A percentile compares a stretch with the other conserved stretches of the same genome.
Conservation (phyloP, 352 stramenopile species). For the Phytophthora sansomeana region DNA sequence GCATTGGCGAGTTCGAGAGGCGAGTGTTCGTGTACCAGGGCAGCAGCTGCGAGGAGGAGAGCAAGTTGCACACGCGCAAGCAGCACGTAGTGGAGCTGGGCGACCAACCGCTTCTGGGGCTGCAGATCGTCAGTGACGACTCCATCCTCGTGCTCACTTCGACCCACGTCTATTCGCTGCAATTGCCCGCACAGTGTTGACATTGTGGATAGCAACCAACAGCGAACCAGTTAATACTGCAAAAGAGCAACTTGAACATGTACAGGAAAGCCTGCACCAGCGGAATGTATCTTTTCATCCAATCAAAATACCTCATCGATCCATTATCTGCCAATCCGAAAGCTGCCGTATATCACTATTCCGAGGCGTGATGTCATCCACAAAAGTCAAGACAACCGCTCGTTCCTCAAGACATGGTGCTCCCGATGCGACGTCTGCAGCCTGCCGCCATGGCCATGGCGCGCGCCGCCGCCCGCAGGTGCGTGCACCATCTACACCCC, state of each 20-base stretch:
- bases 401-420: constrained; percentile 44
- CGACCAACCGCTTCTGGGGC: constrained; percentile 66
- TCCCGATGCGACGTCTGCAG: constrained; percentile 74
- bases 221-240: neutral
- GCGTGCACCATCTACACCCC: neutral
- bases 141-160: constrained; percentile 66
- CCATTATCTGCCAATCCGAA: constrained; percentile 19
- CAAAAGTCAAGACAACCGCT: constrained; percentile 32
- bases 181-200: constrained; percentile 21
- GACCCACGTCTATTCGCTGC: constrained; percentile 51
- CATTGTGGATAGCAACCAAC: neutral
- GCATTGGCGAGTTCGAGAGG: constrained; percentile 81
- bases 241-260: constrained; percentile 1
- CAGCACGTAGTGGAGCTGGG: constrained; percentile 80
- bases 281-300: constrained; percentile 20
- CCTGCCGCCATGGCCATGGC: constrained; percentile 46
- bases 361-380: constrained; percentile 23
- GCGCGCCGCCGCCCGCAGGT: constrained; percentile 40
- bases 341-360: constrained; percentile 11
- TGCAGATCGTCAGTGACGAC: constrained; percentile 53
- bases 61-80: constrained; percentile 54
- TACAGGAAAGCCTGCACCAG: constrained; percentile 1
- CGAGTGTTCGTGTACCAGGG: constrained; percentile 81
- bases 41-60: constrained; percentile 35
- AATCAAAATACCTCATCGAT: neutral